Conservation (phyloP, 2,329 filamentous ascomycete genomes). For the Microdochium paspali region DNA sequence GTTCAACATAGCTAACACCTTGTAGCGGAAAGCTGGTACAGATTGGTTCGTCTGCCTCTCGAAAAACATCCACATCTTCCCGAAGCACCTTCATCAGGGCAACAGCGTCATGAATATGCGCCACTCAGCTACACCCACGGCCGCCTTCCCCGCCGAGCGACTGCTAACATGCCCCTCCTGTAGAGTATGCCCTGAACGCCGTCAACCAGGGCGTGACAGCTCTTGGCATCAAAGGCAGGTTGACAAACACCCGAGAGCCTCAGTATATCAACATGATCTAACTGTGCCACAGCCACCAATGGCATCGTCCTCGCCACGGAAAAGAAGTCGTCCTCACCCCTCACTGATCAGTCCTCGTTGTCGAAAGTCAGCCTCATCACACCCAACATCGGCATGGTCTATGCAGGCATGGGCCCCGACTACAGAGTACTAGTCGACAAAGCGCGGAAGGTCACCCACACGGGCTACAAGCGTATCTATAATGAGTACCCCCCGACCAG, state of each 20-base stretch:
- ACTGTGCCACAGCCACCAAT: constrained; percentile 66
- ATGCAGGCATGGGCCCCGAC: constrained; percentile 97
- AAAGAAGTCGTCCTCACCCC: constrained; percentile 97
- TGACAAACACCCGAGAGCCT: constrained; percentile 6
- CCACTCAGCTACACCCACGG: neutral
- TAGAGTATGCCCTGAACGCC: constrained; percentile 98
- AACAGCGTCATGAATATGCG: neutral
- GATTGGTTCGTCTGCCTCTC: constrained; percentile 58
- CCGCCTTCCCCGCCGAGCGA: neutral
- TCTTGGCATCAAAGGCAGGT: constrained; percentile 89
- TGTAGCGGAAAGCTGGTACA: constrained; percentile 94
- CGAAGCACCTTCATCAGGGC: no score
- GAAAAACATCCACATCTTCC: constrained; percentile 2
- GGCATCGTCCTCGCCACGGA: constrained; percentile 97
- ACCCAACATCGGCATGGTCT: constrained; percentile 99
- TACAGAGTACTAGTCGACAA: constrained; percentile 97
- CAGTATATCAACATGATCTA: constrained; percentile 4
- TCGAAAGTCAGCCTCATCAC: constrained; percentile 98
- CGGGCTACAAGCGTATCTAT: constrained; percentile 98
- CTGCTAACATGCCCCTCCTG: constrained; percentile 4
- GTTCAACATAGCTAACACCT: constrained; percentile 32
- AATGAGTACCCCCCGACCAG: constrained; percentile 99
- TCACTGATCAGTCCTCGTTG: constrained; percentile 89
- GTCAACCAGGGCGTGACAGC: constrained; percentile 99
- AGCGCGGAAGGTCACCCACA: constrained; percentile 96